Evolutionary conservation across 2,329 filamentous ascomycete genomes (phyloP).

Genomic region (Colletotrichum cordylinicola): DNA sequence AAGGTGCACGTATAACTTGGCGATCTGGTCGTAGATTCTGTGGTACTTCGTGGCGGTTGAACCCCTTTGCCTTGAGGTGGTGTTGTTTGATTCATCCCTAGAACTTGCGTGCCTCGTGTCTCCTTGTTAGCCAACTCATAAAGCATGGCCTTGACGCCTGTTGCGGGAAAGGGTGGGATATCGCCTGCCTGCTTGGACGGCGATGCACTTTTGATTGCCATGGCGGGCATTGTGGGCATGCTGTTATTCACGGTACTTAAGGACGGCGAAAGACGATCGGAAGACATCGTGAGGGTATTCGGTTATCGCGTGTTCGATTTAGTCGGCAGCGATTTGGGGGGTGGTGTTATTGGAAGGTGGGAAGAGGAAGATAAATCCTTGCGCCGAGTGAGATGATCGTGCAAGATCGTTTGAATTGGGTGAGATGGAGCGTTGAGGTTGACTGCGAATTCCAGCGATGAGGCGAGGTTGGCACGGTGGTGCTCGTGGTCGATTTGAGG

Average conservation of each 20-base stretch:
- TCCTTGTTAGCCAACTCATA: background rate
- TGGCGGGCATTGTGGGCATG: background rate
- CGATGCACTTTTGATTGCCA: background rate
- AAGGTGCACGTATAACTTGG: background rate
- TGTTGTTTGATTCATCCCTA: background rate
- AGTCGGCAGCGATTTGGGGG: background rate
- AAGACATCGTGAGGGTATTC: background rate
- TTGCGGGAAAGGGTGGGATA: background rate
- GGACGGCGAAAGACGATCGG: background rate
- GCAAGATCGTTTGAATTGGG: background rate
- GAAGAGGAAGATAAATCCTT: background rate
- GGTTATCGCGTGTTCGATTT: background rate
- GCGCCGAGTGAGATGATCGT: background rate
- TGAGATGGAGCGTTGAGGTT: background rate
- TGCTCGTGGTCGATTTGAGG: background rate
- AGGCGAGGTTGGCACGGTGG: background rate
- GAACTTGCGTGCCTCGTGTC: background rate
- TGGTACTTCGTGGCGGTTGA: background rate
- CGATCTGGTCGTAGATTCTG: background rate
- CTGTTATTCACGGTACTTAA: background rate
- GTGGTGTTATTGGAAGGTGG: background rate
- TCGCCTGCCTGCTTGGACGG: background rate
- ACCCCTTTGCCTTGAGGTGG: background rate
- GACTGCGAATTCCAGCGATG: background rate
- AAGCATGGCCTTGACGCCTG: background rate